Evolutionary conservation across 148 eudicot species (phyloP).

Genomic region (Talinum fruticosum): DNA sequence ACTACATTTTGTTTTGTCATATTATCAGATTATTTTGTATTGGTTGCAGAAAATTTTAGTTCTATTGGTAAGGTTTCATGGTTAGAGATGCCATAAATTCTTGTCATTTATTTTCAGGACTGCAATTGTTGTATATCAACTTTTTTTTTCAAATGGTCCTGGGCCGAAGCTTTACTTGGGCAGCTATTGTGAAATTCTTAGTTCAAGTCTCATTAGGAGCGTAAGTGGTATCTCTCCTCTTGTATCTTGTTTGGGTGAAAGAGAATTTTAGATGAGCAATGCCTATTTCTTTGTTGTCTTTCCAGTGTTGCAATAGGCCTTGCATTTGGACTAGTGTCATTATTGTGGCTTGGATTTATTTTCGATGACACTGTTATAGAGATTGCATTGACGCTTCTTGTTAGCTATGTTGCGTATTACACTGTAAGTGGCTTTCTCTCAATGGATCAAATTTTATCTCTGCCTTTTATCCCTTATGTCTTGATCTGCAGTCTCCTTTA

Average conservation of each 20-base stretch:
- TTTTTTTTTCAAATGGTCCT: constrained; percentile 75
- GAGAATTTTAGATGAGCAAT: constrained; percentile 6
- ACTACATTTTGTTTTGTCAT: neutral
- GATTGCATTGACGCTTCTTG: constrained; percentile 82
- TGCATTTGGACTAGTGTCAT: constrained; percentile 82
- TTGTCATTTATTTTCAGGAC: constrained; percentile 52
- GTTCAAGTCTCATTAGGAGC: constrained; percentile 82
- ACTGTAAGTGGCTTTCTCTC: constrained; percentile 56
- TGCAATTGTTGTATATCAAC: constrained; percentile 88
- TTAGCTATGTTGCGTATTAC: constrained; percentile 92
- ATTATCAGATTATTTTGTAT: neutral
- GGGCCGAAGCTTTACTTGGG: constrained; percentile 66
- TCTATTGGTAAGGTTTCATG: neutral
- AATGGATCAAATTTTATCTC: neutral
- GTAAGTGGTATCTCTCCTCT: constrained; percentile 48
- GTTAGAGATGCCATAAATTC: constrained; percentile 6
- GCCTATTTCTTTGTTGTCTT: constrained; percentile 6
- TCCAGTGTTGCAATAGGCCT: constrained; percentile 87
- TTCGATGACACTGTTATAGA: constrained; percentile 95
- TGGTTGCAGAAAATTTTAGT: neutral
- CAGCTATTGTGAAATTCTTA: constrained; percentile 57
- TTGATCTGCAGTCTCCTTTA: neutral
- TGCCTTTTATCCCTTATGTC: neutral
- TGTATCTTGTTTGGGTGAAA: neutral
- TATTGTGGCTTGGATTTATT: constrained; percentile 90